Base-by-base conservation (phyloP, 345 rosid species). In the Schrenkiella parvula region DNA sequence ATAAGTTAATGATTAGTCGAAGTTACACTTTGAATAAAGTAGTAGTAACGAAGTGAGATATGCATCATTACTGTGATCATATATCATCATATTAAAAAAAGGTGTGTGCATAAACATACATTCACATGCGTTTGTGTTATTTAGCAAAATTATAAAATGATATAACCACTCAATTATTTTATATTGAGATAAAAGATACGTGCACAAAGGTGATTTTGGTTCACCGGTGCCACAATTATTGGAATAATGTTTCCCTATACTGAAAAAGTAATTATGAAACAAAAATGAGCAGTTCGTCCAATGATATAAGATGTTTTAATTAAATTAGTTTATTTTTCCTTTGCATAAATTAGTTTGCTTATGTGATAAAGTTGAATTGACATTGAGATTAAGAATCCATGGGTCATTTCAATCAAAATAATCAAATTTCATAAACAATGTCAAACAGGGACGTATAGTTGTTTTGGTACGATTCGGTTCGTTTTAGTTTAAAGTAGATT, bases 201-300 rank as follows among this genome's bases (percentile, higher is more conserved):
- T 65, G 59, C 41, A 18, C 65, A 66, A 58, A 57, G 53, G 67
- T 66, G 55, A 17, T 25, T 66, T 32, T 75, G 25, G 79, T 75
- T 68, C 79, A 75, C 64, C 79, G 15, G 69, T 59, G 23, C 73
- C 58, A 68, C 64, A 75, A 59, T 42, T 34, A 74, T 52, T 75
- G 56, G 19, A 23, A 14, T n/a, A 23, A 22, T 52, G 38, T 39
- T 29, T 21, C 41, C 42, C 35, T 59, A 48, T 51, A 29, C 11
- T 25, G 10, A 29, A 46, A 50, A n/a, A 19, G 7, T 13, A 46
- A 26, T 52, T 12, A 34, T 57, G 44, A 44, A 73, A 56, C 17
- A 21, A 1, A 1, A 37, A 39, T 37, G 44, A 8, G 23, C 0
- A 50, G 57, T 41, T 51, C n/a, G 7, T 39, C 38, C 60, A 60